Percentiles rank a stretch among this genome's conserved stretches.
These are phyloP conservation scores for Mycena venus DNA, from an alignment of 768 basidiomycete species.

Conservation along the genomic window DNA sequence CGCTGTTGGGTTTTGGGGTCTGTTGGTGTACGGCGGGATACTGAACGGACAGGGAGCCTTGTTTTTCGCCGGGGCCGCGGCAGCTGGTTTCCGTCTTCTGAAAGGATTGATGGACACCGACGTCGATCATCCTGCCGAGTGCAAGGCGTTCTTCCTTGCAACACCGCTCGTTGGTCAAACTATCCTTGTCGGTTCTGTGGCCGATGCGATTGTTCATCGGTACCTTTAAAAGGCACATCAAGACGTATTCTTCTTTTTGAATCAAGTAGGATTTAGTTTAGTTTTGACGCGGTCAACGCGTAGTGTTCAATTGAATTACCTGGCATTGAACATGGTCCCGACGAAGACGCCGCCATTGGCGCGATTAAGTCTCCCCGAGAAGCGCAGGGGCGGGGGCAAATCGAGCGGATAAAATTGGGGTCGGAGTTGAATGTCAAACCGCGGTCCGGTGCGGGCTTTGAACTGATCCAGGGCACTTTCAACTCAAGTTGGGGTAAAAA, in stretches of 20 bases:
- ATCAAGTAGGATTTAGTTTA: neutral
- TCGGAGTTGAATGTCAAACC: neutral
- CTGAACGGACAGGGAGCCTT: constrained; percentile 57
- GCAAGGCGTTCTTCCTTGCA: constrained; percentile 41
- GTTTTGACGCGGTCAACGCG: too few relatives aligned
- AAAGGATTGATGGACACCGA: constrained; percentile 38
- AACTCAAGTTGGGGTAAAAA: too few relatives aligned
- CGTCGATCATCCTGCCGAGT: constrained; percentile 43
- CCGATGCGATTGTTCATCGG: constrained; percentile 39
- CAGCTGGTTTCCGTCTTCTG: constrained; percentile 38
- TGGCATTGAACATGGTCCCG: too few relatives aligned
- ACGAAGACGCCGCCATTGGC: too few relatives aligned
- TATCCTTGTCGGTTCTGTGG: constrained; percentile 41
- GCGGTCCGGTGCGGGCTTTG: neutral
- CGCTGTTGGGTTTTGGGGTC: constrained; percentile 57
- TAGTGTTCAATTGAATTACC: neutral
- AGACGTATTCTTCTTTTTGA: neutral
- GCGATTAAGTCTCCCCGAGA: neutral
- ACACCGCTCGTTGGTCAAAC: constrained; percentile 45
- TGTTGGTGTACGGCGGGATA: constrained; percentile 60
- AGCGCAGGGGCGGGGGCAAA: too few relatives aligned
- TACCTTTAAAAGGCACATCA: neutral
- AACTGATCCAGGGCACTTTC: too few relatives aligned
- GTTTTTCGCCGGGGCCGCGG: constrained; percentile 43
- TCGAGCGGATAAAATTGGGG: too few relatives aligned